These are phyloP conservation scores for Cryptococcus sp. DNA, from an alignment of 1,284 basidiomycete species.

Conservation along the genomic window DNA sequence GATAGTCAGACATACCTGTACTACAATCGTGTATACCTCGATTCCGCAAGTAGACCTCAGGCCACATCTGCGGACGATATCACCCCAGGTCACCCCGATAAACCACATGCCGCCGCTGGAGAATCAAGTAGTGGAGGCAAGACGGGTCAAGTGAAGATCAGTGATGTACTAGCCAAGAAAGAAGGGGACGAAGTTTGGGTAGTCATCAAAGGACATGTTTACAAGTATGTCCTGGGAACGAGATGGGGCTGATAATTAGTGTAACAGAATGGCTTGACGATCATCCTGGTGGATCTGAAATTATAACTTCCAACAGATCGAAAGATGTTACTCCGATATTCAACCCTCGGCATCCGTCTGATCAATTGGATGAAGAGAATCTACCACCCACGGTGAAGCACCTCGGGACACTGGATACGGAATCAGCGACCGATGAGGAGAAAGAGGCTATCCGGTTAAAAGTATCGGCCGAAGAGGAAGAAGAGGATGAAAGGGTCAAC, in stretches of 20 bases:
- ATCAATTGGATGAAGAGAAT: slow-evolving; percentile 39
- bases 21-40: slow-evolving; percentile 18
- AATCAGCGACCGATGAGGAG: slow-evolving; percentile 25
- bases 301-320: slow-evolving; percentile 34
- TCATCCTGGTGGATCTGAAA: slow-evolving; percentile 44
- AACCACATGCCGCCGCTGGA: slow-evolving; percentile 4
- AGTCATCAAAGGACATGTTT: slow-evolving; percentile 43
- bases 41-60: slow-evolving; percentile 4
- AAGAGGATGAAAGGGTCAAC: slow-evolving; percentile 31
- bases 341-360: slow-evolving; percentile 40
- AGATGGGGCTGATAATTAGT: slow-evolving; percentile 13
- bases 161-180: slow-evolving; percentile 30
- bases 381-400: slow-evolving; percentile 32
- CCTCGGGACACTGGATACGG: slow-evolving; percentile 28
- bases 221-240: slow-evolving; percentile 36
- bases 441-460: slow-evolving; percentile 31
- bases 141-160: slow-evolving; percentile 14
- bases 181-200: slow-evolving; percentile 39
- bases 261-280: slow-evolving; percentile 41
- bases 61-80: slow-evolving; percentile 9
- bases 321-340: slow-evolving; percentile 44
- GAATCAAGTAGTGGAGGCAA: slow-evolving; percentile 2
- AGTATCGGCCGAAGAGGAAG: slow-evolving; percentile 31
- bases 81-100: slow-evolving; percentile 13
- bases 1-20: slow-evolving; percentile 18